A percentile compares a stretch with the other conserved stretches of the same genome.
These are phyloP conservation scores for Teratosphaeria epicoccoides DNA, from an alignment of 2,329 filamentous ascomycete genomes.

Conservation along the genomic window DNA sequence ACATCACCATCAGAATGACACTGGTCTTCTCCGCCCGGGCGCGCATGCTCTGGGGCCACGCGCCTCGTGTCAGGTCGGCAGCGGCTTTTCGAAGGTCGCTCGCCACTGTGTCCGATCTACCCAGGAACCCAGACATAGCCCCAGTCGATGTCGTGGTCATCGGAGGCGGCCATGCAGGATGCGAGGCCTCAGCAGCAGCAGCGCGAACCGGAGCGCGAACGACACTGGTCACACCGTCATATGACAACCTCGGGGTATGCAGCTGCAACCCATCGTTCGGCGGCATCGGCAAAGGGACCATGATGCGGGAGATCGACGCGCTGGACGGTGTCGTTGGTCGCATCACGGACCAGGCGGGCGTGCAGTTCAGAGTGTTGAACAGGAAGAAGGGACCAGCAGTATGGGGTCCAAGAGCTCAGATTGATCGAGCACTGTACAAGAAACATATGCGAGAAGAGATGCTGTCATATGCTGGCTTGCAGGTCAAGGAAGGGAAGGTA, in stretches of 20 bases:
- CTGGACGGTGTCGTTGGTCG: conserved; percentile 80
- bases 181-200: conserved; percentile 84
- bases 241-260: conserved; percentile 84
- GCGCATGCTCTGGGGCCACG: conserved; percentile 38
- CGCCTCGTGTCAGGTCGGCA: conserved; percentile 36
- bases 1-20: conserved; percentile 8
- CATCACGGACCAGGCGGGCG: conserved; percentile 83
- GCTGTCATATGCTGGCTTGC: conserved; percentile 63
- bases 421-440: conserved; percentile 82
- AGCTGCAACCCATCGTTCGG: conserved; percentile 96
- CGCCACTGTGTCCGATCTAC: conserved; percentile 34
- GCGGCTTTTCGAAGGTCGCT: conserved; percentile 29
- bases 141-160: conserved; percentile 77
- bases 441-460: conserved; percentile 86
- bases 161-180: conserved; percentile 88
- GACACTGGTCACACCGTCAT: conserved; percentile 75
- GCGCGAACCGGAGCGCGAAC: conserved; percentile 82
- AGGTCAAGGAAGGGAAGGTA: conserved; percentile 74
- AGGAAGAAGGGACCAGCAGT: conserved; percentile 85
- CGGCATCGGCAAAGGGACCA: conserved; percentile 96
- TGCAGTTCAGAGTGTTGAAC: conserved; percentile 91
- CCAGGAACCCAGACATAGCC: conserved; percentile 8
- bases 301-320: conserved; percentile 89
- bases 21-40: conserved; percentile 22
- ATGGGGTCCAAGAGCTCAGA: conserved; percentile 93